A percentile compares a stretch with the other conserved stretches of the same genome.
phyloP scores from a whole-genome alignment of 2,329 filamentous ascomycete genomes.

The Microdochium paspali region DNA sequence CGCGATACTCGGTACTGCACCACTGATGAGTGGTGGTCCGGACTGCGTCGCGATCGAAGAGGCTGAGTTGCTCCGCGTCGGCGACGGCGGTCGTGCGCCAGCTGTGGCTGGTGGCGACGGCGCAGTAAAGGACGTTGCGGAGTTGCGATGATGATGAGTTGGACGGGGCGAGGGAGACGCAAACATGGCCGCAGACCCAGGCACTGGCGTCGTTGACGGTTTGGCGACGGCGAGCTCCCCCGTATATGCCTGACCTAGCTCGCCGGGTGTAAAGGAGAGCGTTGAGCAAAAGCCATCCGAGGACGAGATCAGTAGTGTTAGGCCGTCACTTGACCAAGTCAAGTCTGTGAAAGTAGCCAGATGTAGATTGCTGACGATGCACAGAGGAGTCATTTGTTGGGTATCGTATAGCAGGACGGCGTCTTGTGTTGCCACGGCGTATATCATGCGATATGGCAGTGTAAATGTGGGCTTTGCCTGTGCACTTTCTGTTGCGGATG shows the following conservation, averaged over 20 bases:
- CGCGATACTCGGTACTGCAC: constrained; percentile 67
- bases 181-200: constrained; percentile 58
- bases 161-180: constrained; percentile 52
- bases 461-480: constrained; percentile 64
- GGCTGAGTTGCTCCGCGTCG: constrained; percentile 75
- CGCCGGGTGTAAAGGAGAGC: constrained; percentile 72
- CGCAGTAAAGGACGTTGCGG: constrained; percentile 46
- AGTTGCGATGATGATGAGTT: constrained; percentile 47
- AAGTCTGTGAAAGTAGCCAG: constrained; percentile 96
- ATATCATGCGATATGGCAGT: constrained; percentile 87
- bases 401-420: constrained; percentile 93
- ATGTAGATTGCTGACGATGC: constrained; percentile 92
- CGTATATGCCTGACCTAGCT: constrained; percentile 75
- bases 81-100: constrained; percentile 62
- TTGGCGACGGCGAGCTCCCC: constrained; percentile 48
- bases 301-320: constrained; percentile 85
- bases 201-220: constrained; percentile 57
- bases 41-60: constrained; percentile 69
- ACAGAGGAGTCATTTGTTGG: constrained; percentile 88
- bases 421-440: constrained; percentile 94
- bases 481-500: constrained; percentile 32
- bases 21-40: constrained; percentile 70
- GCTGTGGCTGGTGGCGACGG: constrained; percentile 49
- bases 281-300: constrained; percentile 97
- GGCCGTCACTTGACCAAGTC: constrained; percentile 75